Evolutionary conservation across 208 protist genomes (phyloP).

Genomic region (Acanthamoeba triangularis): DNA sequence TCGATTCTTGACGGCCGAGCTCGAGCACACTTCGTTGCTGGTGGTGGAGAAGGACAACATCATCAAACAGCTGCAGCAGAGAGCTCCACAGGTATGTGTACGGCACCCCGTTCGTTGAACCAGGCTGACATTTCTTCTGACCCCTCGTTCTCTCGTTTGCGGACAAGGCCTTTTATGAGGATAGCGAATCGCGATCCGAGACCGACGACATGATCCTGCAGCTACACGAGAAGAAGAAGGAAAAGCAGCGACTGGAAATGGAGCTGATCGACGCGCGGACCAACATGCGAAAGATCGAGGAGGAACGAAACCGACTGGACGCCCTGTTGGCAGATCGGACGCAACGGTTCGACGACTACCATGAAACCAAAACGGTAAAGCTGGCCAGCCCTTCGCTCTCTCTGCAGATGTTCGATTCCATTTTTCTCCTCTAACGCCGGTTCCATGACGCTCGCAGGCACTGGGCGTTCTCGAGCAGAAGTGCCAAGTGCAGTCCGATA

Average conservation of each 20-base stretch:
- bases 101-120: background rate
- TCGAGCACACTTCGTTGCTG: conserved; percentile 27
- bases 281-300: background rate
- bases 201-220: conserved; percentile 17
- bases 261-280: conserved; percentile 54
- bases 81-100: background rate
- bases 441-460: background rate
- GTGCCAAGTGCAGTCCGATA: conserved; percentile 49
- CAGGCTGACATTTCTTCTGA: background rate
- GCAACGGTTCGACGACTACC: conserved; percentile 44
- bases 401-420: too few relatives aligned
- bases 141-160: background rate
- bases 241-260: conserved; percentile 46
- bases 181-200: background rate
- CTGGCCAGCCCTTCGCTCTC: too few relatives aligned
- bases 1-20: conserved; percentile 36
- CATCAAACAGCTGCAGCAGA: conserved; percentile 52
- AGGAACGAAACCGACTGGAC: conserved; percentile 25
- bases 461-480: conserved; percentile 45
- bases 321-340: background rate
- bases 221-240: conserved; percentile 25
- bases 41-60: conserved; percentile 46
- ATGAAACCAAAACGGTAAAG: conserved; percentile 60
- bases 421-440: too few relatives aligned
- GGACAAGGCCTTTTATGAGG: background rate